These are phyloP conservation scores for Colletotrichum tabaci DNA, from an alignment of 2,329 filamentous ascomycete species.

Conservation along the genomic window DNA sequence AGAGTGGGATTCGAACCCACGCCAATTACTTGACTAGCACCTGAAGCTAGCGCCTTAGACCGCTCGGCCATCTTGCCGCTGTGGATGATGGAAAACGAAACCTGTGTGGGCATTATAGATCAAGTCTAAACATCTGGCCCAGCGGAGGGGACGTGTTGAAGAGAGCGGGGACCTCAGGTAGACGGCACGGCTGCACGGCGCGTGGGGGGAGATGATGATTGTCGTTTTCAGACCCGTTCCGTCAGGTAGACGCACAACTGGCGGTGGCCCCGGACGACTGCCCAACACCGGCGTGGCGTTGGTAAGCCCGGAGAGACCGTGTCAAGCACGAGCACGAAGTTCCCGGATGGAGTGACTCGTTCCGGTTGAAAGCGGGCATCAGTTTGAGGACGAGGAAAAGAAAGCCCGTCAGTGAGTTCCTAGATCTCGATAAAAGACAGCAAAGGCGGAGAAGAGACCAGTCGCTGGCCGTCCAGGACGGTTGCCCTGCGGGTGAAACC, in stretches of 20 bases:
- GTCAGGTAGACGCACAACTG: not conserved
- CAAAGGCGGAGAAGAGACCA: not conserved
- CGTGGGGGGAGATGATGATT: not conserved
- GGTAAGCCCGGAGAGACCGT: no score
- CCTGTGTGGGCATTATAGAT: not conserved
- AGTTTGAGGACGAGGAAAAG: no score
- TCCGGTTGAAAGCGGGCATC: no score
- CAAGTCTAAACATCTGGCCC: no score
- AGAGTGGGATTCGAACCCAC: conserved; percentile 42
- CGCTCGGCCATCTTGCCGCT: conserved; percentile 41
- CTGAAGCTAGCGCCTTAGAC: conserved; percentile 43
- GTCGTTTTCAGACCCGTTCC: not conserved
- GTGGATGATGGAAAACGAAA: accelerated
- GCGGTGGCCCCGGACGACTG: no score
- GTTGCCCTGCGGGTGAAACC: conserved; percentile 16
- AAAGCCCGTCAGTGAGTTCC: not conserved
- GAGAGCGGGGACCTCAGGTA: no score
- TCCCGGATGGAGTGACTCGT: no score
- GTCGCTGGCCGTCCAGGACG: conserved; percentile 5
- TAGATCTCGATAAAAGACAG: not conserved
- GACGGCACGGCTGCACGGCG: not conserved
- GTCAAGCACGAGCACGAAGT: no score
- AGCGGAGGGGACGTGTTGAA: not conserved
- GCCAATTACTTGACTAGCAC: conserved; percentile 42
- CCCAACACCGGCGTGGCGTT: no score